Evolutionary conservation across 805 yeast species (phyloP).

Genomic region (Candida broadrunensis): DNA sequence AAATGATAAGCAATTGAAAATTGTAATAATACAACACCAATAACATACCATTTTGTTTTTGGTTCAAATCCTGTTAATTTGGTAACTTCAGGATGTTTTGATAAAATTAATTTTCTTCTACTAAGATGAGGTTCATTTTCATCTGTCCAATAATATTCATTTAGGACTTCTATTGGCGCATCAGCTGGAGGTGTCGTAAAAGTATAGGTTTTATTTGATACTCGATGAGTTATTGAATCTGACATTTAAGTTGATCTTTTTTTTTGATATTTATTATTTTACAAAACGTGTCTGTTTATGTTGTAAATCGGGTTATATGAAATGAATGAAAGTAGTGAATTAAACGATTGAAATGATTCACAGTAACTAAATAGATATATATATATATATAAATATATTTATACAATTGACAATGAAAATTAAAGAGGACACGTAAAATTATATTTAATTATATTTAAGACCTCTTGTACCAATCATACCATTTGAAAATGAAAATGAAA

Average conservation of each 20-base stretch:
- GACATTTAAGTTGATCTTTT: background rate
- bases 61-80: conserved; percentile 87
- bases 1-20: conserved; percentile 60
- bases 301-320: background rate
- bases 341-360: no score
- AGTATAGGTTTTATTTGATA: conserved; percentile 24
- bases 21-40: conserved; percentile 67
- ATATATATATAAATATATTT: no score
- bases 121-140: conserved; percentile 77
- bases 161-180: conserved; percentile 37
- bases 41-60: conserved; percentile 70
- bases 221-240: conserved; percentile 14
- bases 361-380: no score
- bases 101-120: conserved; percentile 70
- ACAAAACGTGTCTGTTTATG: no score
- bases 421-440: no score
- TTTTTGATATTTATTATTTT: no score
- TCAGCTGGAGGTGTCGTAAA: conserved; percentile 40
- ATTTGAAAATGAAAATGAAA: no score
- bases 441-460: no score
- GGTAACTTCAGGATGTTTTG: conserved; percentile 74
- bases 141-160: conserved; percentile 82
- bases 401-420: no score
- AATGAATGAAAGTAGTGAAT: no score
- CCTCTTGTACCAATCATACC: no score